Evolutionary conservation across 257 asterid genomes (phyloP), one percentile per base, ranked within the genome.

Genomic region (Dorcoceras hygrometricum): DNA sequence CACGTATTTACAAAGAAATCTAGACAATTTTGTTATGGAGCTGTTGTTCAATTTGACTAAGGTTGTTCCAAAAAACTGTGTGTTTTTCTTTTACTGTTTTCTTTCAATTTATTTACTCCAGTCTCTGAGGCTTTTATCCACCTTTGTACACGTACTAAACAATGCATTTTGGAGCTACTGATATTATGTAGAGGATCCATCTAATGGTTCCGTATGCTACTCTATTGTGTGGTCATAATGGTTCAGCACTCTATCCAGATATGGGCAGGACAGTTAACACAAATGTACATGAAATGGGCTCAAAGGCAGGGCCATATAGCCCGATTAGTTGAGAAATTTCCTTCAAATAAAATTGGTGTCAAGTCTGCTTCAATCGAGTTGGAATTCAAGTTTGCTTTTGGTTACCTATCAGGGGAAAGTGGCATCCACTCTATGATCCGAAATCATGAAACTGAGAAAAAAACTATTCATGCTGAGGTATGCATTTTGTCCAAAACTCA

Each of bases 251-350:
- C 65, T 73, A 53, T 73, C 51, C 75, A 90, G 97, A 80, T 60
- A 67, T 90, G 95, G 96, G 85, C 80, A 12, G 83, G 81, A 31
- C 81, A 77, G 67, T 85, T 90, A 23, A 65, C 71, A 8, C 78
- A 54, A 63, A 88, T 88, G 96, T 90, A 90, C 76, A 68, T 83
- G 81, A 90, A 84, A 67, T 88, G 97, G 97, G 92, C 95, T 34
- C 76, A 84, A 43, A 86, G 88, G 81, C 90, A 86, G 55, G 92
- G 92, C 18, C 82, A 82, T 71, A 69, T 67, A 16, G 87, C 87
- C 68, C 82, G 97, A 77, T 71, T 86, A 32, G 87, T 81, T 43
- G 97, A 90, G 79, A 86, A 74, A 75, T 65, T 50, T 31, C 73
- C 76, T 75, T 79, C 87, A 3, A 65, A 62, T 24, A 86, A 75